Base-by-base conservation (phyloP, 139 green algal genomes). In the Chlamydomonas eustigma region DNA sequence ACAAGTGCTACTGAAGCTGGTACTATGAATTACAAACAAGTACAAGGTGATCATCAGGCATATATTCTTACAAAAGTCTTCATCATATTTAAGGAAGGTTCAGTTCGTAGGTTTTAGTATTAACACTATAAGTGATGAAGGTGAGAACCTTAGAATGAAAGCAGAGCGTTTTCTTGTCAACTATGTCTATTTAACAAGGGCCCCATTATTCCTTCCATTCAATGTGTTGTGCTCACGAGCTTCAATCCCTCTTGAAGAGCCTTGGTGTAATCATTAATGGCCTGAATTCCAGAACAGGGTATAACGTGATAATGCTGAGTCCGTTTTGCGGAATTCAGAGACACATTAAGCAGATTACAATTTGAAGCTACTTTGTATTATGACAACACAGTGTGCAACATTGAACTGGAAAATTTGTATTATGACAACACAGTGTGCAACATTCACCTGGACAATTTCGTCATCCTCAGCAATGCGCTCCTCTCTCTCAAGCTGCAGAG, bases 401-500 rank as follows among this genome's bases (percentile, higher is more conserved):
- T 34, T 25, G 33, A 84, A 75, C 70, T 84, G 81, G 39, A 91
- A 81, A 74, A 93, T 91, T 75, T 90, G n/a, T n/a, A n/a, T n/a
- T n/a, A n/a, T n/a, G n/a, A n/a, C n/a, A n/a, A 28, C 44, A 12
- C 52, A 33, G 52, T 28, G 4, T 39, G 33, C 4, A 6, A 30
- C 6, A 39, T 34, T 25, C 65, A 84, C 80, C 70, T 84, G 81
- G 39, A 91, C 83, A 74, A 93, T 91, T 75, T 90, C 82, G 39
- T 94, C 90, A 75, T 94, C 90, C 78, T 94, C 90, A 24, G 82
- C 81, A 2, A 91, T 81, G 64, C 90, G 85, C 81, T 92, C 88
- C 74, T 92, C 86, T n/a, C 86, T 78, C 83, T 94, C 90, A n/a
- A 85, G 39, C n/a, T 80, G 71, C 52, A 93, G 39, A 36, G 76